A percentile compares a stretch with the other conserved stretches of the same genome.
phyloP scores from a whole-genome alignment of 2,329 filamentous ascomycete genomes.

The Malbranchea cinnamomea region DNA sequence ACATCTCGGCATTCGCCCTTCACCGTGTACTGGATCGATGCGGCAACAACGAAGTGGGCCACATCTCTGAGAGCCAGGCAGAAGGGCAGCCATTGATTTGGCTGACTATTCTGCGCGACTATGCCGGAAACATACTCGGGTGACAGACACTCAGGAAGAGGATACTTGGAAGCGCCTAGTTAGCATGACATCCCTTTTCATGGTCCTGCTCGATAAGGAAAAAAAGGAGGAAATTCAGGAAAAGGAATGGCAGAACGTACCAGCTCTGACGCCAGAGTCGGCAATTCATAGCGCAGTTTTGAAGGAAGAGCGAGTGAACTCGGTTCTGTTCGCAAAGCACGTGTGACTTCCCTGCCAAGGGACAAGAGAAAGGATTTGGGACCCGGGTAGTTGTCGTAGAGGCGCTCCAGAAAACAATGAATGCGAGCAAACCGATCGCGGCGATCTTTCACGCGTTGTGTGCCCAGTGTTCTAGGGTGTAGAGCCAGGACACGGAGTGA shows the following conservation, averaged over 20 bases:
- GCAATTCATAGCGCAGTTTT: constrained; percentile 20
- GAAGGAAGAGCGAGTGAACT: constrained; percentile 20
- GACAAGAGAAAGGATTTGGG: constrained; percentile 25
- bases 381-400: constrained; percentile 27
- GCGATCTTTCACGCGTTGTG: constrained; percentile 20
- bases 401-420: constrained; percentile 22
- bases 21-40: constrained; percentile 24
- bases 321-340: constrained; percentile 21
- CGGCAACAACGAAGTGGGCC: constrained; percentile 25
- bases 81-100: constrained; percentile 25
- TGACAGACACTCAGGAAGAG: constrained; percentile 22
- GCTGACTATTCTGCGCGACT: constrained; percentile 15
- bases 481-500: constrained; percentile 24
- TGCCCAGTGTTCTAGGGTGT: constrained; percentile 23
- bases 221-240: too few species aligned
- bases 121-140: constrained; percentile 22
- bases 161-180: constrained; percentile 18
- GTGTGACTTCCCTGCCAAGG: constrained; percentile 24
- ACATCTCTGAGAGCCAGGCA: constrained; percentile 27
- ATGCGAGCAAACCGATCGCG: constrained; percentile 26
- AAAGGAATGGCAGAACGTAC: constrained; percentile 23
- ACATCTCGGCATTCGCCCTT: constrained; percentile 22
- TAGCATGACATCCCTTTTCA: too few species aligned
- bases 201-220: too few species aligned
- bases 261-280: constrained; percentile 24